These are phyloP conservation scores for Capronia americana DNA, from an alignment of 2,329 filamentous ascomycete species.

Conservation along the genomic window DNA sequence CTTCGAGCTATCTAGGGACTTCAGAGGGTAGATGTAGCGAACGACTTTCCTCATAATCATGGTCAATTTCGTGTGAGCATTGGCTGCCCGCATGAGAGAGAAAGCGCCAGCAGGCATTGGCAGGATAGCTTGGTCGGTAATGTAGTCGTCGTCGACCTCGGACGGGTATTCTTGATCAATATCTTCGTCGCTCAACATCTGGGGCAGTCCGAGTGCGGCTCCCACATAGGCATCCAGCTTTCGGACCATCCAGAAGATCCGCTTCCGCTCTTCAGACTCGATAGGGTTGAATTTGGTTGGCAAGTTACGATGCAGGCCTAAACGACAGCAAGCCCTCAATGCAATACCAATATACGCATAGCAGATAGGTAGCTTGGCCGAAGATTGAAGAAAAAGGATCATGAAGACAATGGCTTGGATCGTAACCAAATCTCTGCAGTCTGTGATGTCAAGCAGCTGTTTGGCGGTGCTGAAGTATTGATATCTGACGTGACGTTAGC, in stretches of 20 bases:
- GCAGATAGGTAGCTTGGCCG: slow-evolving; percentile 78
- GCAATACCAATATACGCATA: slow-evolving; percentile 83
- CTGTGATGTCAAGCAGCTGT: slow-evolving; percentile 65
- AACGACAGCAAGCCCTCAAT: slow-evolving; percentile 74
- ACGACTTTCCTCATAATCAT: slow-evolving; percentile 67
- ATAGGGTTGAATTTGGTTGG: slow-evolving; percentile 72
- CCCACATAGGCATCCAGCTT: slow-evolving; percentile 60
- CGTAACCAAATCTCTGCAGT: slow-evolving; percentile 74
- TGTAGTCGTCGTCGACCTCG: slow-evolving; percentile 56
- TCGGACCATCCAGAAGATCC: slow-evolving; percentile 61
- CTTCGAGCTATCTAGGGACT: slow-evolving; percentile 47
- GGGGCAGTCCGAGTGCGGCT: slow-evolving; percentile 56
- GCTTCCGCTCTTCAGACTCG: slow-evolving; percentile 74
- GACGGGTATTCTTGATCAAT: slow-evolving; percentile 58
- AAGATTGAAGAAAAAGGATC: slow-evolving; percentile 80
- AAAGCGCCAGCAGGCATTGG: slow-evolving; percentile 63
- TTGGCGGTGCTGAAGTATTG: slow-evolving; percentile 76
- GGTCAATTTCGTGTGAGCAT: slow-evolving; percentile 65
- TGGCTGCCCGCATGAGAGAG: slow-evolving; percentile 65
- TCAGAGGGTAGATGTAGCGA: slow-evolving; percentile 68
- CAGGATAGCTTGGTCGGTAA: slow-evolving; percentile 53
- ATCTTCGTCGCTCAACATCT: slow-evolving; percentile 58
- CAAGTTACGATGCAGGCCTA: slow-evolving; percentile 78
- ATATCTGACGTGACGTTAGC: slow-evolving; percentile 56
- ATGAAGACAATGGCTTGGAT: slow-evolving; percentile 79